phyloP scores from a whole-genome alignment of 225 moss, liverwort and hornwort species.

The Marchantia polymorpha region DNA sequence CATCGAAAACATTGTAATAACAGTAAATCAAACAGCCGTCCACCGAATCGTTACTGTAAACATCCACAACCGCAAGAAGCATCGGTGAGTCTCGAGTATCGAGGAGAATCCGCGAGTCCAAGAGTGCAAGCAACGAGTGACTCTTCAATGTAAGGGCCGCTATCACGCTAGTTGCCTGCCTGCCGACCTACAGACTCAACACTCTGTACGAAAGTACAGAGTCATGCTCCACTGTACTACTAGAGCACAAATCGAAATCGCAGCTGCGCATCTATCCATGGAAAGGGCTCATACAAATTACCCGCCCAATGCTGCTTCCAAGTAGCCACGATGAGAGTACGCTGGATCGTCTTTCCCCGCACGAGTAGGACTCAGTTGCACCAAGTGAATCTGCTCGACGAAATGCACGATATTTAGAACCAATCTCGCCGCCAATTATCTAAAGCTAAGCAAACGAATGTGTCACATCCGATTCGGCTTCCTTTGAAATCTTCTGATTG shows the following conservation, averaged over 20 bases:
- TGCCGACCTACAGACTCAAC: too few relatives aligned
- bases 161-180: not conserved
- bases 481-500: not conserved
- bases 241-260: too few relatives aligned
- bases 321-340: not conserved
- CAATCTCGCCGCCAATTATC: not conserved
- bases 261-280: too few relatives aligned
- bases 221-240: too few relatives aligned
- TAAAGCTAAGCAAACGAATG: too few relatives aligned
- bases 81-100: not conserved
- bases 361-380: not conserved
- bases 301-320: conserved; percentile 4
- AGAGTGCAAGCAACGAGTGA: not conserved
- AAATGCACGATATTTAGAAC: not conserved
- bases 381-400: conserved; percentile 4
- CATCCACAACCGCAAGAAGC: not conserved
- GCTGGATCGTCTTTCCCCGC: not conserved
- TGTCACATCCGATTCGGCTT: too few relatives aligned
- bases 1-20: conserved; percentile 16
- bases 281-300: not conserved
- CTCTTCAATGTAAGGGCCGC: not conserved
- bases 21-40: conserved; percentile 14
- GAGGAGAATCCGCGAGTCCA: not conserved
- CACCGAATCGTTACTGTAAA: not conserved
- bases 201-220: too few relatives aligned